Evolutionary conservation across 345 rosid genomes (phyloP).

Genomic region (Raphanus sativus): DNA sequence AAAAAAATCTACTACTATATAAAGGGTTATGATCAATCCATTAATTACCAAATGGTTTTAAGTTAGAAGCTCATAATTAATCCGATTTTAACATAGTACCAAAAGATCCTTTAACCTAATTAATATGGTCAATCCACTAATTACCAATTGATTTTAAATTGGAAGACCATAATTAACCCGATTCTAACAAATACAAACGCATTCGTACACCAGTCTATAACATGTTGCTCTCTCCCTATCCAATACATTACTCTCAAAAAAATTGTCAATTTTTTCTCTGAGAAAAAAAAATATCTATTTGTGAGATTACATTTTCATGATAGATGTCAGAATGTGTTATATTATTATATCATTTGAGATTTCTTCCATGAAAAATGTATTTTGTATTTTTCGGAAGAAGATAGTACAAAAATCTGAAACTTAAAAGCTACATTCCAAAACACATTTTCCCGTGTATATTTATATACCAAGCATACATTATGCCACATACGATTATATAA

Average conservation of each 20-base stretch:
- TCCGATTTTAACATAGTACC: too few relatives aligned
- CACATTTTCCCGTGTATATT: not conserved
- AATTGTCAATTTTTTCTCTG: not conserved
- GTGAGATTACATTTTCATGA: not conserved
- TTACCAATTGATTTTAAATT: too few relatives aligned
- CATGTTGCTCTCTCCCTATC: not conserved
- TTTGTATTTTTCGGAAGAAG: not conserved
- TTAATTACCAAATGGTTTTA: too few relatives aligned
- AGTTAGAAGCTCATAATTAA: too few relatives aligned
- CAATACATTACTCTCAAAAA: not conserved
- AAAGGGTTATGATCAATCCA: too few relatives aligned
- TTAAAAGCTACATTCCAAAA: not conserved
- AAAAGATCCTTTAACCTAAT: too few relatives aligned
- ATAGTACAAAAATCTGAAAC: not conserved
- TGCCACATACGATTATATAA: not conserved
- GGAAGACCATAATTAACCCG: too few relatives aligned
- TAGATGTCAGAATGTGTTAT: not conserved
- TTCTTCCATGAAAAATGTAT: not conserved
- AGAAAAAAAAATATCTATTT: not conserved
- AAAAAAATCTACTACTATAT: too few relatives aligned
- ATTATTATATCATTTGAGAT: not conserved
- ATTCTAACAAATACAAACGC: too few relatives aligned
- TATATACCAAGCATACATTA: not conserved
- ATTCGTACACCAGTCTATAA: too few relatives aligned
- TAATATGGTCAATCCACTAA: too few relatives aligned